Evolutionary conservation across 139 green algal genomes (phyloP).

Genomic region (Volvox africanus): DNA sequence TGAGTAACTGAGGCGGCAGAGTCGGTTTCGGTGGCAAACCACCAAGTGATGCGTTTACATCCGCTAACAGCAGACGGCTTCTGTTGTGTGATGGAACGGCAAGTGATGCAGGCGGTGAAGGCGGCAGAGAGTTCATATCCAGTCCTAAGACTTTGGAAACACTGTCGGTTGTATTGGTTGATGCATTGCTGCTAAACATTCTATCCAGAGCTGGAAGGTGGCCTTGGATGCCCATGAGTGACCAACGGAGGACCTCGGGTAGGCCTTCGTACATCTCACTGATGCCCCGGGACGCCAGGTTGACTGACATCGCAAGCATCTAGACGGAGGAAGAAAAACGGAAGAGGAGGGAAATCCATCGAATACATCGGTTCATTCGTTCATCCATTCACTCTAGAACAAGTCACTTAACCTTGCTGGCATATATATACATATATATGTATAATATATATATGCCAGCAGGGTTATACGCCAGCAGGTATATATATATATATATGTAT

Average conservation of each 20-base stretch:
- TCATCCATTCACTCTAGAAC: too few species aligned
- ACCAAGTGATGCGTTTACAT: too few species aligned
- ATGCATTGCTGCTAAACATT: background rate
- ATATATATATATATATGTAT: too few species aligned
- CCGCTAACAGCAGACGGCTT: too few species aligned
- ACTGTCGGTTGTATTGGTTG: background rate
- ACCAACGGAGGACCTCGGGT: conserved; percentile 24
- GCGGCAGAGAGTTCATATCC: background rate
- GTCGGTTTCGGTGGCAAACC: background rate
- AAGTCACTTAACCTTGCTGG: too few species aligned
- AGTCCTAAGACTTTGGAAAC: background rate
- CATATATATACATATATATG: too few species aligned
- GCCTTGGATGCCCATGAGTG: conserved; percentile 15
- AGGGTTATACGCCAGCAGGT: too few species aligned
- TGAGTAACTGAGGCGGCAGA: background rate
- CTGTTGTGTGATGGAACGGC: too few species aligned
- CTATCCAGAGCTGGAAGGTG: conserved; percentile 17
- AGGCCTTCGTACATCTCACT: background rate
- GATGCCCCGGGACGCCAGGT: conserved; percentile 30
- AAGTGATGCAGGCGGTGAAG: too few species aligned
- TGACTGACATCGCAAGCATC: conserved; percentile 28
- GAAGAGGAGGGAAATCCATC: background rate
- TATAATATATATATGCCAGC: too few species aligned
- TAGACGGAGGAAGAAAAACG: background rate
- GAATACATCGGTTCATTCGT: too few species aligned